A percentile compares a stretch with the other conserved stretches of the same genome.
These are phyloP conservation scores for Leptosphaerulina australis DNA, from an alignment of 2,329 filamentous ascomycete genomes.

Conservation along the genomic window DNA sequence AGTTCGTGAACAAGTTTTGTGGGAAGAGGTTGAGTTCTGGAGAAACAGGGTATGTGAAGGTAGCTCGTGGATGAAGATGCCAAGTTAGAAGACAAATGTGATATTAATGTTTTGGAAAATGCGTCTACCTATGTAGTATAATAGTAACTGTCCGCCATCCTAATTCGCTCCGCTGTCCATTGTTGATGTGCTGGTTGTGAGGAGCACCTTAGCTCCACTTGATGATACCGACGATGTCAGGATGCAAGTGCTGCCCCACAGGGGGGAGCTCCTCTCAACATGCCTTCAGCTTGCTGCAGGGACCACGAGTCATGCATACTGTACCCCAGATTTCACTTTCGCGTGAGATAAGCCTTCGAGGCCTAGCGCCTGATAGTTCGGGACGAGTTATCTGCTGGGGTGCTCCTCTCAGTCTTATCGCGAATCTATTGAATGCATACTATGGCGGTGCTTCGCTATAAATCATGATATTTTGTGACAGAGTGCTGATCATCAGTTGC, in stretches of 20 bases:
- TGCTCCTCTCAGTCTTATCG: conserved; percentile 20
- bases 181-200: conserved; percentile 2
- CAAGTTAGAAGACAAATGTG: background rate
- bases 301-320: conserved; percentile 2
- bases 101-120: background rate
- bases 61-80: background rate
- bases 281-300: background rate
- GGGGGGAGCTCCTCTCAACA: conserved; percentile 14
- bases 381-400: conserved; percentile 13
- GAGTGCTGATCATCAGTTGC: conserved; percentile 11
- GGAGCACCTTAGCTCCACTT: conserved; percentile 10
- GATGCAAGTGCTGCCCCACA: conserved; percentile 1
- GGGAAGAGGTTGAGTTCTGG: background rate
- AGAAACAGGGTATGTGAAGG: background rate
- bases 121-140: conserved; percentile 2
- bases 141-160: background rate
- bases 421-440: background rate
- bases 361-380: conserved; percentile 8
- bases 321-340: conserved; percentile 17
- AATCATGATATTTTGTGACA: conserved; percentile 6
- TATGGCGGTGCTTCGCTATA: conserved; percentile 6
- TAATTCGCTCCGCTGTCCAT: background rate
- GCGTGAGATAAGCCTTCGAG: conserved; percentile 13
- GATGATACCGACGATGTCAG: conserved; percentile 2
- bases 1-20: background rate